These are phyloP conservation scores for Epichloe brachyelytri DNA, from an alignment of 2,329 filamentous ascomycete genomes.

Conservation along the genomic window DNA sequence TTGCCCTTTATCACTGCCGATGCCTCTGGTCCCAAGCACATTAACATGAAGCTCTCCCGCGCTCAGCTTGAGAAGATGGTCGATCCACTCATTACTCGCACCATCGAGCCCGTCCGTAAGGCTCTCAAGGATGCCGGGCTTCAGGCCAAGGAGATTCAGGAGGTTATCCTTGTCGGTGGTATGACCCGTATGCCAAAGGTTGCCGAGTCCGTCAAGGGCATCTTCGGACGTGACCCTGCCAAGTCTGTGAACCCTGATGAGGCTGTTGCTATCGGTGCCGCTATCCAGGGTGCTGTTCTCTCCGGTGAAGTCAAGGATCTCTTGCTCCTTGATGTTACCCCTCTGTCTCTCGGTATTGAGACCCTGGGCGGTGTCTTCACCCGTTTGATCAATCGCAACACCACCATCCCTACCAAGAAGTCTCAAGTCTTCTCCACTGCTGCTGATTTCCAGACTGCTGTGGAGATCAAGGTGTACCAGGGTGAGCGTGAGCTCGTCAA, in stretches of 20 bases:
- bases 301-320: constrained; percentile 95
- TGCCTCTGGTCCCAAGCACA: constrained; percentile 91
- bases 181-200: constrained; percentile 99
- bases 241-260: constrained; percentile 99
- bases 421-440: constrained; percentile 96
- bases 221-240: constrained; percentile 91
- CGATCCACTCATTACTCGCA: constrained; percentile 75
- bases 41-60: constrained; percentile 88
- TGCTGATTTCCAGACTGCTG: constrained; percentile 94
- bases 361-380: constrained; percentile 97
- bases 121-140: constrained; percentile 92
- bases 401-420: constrained; percentile 98
- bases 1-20: constrained; percentile 97
- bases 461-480: constrained; percentile 99
- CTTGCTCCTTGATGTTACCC: constrained; percentile 87
- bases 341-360: constrained; percentile 95
- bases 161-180: constrained; percentile 95
- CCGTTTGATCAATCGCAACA: constrained; percentile 96
- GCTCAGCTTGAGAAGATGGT: constrained; percentile 88
- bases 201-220: constrained; percentile 84
- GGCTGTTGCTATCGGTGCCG: constrained; percentile 94
- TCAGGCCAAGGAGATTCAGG: constrained; percentile 85
- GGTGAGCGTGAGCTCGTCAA: constrained; percentile 97
- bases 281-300: constrained; percentile 92
- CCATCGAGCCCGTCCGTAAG: constrained; percentile 88